phyloP scores from a whole-genome alignment of 2,329 filamentous ascomycete genomes.

The Ophiostoma australiae region DNA sequence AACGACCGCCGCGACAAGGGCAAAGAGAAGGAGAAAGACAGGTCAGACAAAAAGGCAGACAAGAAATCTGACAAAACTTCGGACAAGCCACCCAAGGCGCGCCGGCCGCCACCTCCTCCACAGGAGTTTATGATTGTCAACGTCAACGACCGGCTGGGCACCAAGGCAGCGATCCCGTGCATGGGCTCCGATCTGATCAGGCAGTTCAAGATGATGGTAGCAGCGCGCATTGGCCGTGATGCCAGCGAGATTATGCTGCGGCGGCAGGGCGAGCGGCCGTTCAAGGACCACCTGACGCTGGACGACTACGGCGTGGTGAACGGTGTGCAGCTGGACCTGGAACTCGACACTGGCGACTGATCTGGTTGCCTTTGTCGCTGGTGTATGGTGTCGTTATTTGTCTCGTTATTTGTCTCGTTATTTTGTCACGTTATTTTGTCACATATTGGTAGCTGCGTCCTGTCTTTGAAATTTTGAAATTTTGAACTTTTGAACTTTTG shows the following conservation, averaged over 20 bases:
- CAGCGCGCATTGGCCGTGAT: constrained; percentile 79
- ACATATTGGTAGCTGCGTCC: background rate
- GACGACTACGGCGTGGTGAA: constrained; percentile 94
- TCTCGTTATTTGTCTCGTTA: background rate
- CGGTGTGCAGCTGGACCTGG: constrained; percentile 66
- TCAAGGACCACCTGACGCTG: constrained; percentile 83
- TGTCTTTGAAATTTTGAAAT: background rate
- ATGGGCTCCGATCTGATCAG: constrained; percentile 77
- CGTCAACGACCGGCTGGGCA: constrained; percentile 91
- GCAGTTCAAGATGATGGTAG: constrained; percentile 87
- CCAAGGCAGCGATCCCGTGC: constrained; percentile 91
- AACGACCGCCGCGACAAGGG: constrained; percentile 27
- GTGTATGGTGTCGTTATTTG: background rate
- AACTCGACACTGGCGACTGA: constrained; percentile 58
- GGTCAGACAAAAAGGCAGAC: constrained; percentile 10
- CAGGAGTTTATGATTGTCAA: constrained; percentile 71
- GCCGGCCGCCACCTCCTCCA: background rate
- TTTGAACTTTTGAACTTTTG: background rate
- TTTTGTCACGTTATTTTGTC: background rate
- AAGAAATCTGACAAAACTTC: constrained; percentile 48
- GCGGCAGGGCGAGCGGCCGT: constrained; percentile 85
- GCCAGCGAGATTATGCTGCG: constrained; percentile 89
- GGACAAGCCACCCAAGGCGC: constrained; percentile 17
- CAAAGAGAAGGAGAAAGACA: constrained; percentile 24
- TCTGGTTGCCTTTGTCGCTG: background rate